phyloP scores from a whole-genome alignment of 1,284 basidiomycete species.

The Sanghuangporus baumii region DNA sequence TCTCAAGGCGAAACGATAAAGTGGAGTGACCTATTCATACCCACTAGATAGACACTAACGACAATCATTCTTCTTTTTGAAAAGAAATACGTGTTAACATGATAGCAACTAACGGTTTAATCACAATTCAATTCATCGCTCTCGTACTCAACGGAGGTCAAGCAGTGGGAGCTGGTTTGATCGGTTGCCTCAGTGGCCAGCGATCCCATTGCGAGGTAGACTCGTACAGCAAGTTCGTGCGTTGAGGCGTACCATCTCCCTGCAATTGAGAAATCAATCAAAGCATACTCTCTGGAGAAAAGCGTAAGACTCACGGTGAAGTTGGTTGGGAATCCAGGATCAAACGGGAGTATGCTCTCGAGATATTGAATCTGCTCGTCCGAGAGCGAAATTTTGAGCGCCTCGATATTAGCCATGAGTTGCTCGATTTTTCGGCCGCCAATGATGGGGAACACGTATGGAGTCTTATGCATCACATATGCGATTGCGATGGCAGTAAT shows the following conservation, averaged over 20 bases:
- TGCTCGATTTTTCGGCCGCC: constrained; percentile 31
- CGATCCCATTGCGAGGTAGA: background rate
- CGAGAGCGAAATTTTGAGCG: constrained; percentile 23
- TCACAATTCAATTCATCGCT: no score
- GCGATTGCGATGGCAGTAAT: constrained; percentile 25
- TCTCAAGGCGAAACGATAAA: no score
- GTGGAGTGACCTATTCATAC: no score
- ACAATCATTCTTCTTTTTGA: no score
- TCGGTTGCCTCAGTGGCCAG: constrained; percentile 1
- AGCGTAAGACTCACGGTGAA: constrained; percentile 34
- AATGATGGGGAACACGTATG: constrained; percentile 43
- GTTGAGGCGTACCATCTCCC: background rate
- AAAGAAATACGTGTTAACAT: no score
- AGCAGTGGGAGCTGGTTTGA: background rate
- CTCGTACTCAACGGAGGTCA: background rate
- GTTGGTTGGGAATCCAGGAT: constrained; percentile 37
- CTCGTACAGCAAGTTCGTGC: background rate
- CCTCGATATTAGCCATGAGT: constrained; percentile 25
- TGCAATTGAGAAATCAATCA: background rate
- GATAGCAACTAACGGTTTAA: no score
- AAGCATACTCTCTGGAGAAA: background rate
- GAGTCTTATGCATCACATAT: constrained; percentile 43
- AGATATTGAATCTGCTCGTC: constrained; percentile 21
- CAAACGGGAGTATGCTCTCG: constrained; percentile 31
- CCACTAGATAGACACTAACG: no score